These are phyloP conservation scores for Boletellus sp. DNA, from an alignment of 768 basidiomycete genomes.

Conservation along the genomic window DNA sequence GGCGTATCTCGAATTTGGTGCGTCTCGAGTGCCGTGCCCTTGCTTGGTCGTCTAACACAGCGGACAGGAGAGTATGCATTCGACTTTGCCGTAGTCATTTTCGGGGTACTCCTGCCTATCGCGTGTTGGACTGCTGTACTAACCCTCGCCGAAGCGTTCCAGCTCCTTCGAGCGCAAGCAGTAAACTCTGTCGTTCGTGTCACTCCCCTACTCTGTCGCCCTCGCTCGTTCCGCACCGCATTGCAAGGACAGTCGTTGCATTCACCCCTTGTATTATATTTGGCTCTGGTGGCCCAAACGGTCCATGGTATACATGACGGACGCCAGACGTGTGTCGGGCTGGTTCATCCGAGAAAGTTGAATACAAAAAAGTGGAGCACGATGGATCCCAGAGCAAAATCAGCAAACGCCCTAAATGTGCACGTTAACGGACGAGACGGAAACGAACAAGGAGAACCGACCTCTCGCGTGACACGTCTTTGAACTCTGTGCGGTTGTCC, in stretches of 20 bases:
- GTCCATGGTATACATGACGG: not conserved
- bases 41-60: not conserved
- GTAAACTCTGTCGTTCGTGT: not conserved
- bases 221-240: not conserved
- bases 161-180: conserved; percentile 62
- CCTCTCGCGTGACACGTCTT: conserved; percentile 91
- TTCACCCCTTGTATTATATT: conserved; percentile 12
- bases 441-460: conserved; percentile 34
- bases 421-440: not conserved
- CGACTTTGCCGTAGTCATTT: conserved; percentile 81
- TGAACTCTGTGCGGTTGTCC: conserved; percentile 77
- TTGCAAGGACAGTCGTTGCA: not conserved
- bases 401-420: conserved; percentile 82
- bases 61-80: conserved; percentile 74
- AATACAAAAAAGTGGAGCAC: conserved; percentile 97
- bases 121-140: conserved; percentile 1
- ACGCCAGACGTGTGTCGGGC: too few species aligned
- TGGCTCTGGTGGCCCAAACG: not conserved
- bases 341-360: conserved; percentile 86
- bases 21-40: conserved; percentile 18
- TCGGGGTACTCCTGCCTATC: conserved; percentile 51
- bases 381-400: conserved; percentile 93
- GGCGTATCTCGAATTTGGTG: conserved; percentile 79
- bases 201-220: not conserved
- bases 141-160: conserved; percentile 49